A percentile compares a stretch with the other conserved stretches of the same genome.
Conservation (phyloP, 2,329 filamentous ascomycete genomes). For the Pseudogymnoascus pannorum region DNA sequence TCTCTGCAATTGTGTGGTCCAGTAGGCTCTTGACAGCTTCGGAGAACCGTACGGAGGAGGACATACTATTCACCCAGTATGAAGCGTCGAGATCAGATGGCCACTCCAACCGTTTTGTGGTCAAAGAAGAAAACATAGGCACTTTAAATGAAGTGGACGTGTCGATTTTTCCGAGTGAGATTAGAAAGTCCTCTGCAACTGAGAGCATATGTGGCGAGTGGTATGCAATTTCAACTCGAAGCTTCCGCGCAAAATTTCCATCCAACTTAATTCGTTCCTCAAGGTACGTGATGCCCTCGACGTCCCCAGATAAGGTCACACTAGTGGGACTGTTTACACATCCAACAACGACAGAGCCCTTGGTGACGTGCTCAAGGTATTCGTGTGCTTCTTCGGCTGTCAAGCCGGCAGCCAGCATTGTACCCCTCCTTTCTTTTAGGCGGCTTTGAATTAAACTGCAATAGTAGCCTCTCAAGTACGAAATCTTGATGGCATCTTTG, state of each 20-base stretch:
- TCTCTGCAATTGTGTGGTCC: not conserved
- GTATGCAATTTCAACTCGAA: conserved; percentile 28
- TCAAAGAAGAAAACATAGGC: conserved; percentile 6
- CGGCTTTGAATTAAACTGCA: not conserved
- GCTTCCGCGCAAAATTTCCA: conserved; percentile 24
- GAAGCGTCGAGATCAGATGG: conserved; percentile 24
- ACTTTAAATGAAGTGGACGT: conserved; percentile 10
- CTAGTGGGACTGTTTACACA: conserved; percentile 28
- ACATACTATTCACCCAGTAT: conserved; percentile 44
- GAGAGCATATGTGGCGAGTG: conserved; percentile 29
- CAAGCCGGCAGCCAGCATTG: conserved; percentile 19
- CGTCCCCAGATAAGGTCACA: conserved; percentile 26
- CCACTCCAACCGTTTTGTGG: conserved; percentile 16
- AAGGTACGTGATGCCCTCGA: conserved; percentile 10
- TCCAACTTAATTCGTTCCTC: conserved; percentile 21
- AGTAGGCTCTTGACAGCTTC: conserved; percentile 30
- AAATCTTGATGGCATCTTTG: conserved; percentile 34
- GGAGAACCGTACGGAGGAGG: conserved; percentile 38
- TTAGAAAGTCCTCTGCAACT: conserved; percentile 23
- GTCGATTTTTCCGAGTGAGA: conserved; percentile 11
- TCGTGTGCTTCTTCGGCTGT: conserved; percentile 21
- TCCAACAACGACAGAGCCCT: conserved; percentile 24
- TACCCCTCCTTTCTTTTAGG: not conserved
- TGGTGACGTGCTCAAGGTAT: not conserved
- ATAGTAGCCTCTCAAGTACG: conserved; percentile 33